Evolutionary conservation across 1,284 basidiomycete genomes (phyloP).

Genomic region (Fomes fomentarius): DNA sequence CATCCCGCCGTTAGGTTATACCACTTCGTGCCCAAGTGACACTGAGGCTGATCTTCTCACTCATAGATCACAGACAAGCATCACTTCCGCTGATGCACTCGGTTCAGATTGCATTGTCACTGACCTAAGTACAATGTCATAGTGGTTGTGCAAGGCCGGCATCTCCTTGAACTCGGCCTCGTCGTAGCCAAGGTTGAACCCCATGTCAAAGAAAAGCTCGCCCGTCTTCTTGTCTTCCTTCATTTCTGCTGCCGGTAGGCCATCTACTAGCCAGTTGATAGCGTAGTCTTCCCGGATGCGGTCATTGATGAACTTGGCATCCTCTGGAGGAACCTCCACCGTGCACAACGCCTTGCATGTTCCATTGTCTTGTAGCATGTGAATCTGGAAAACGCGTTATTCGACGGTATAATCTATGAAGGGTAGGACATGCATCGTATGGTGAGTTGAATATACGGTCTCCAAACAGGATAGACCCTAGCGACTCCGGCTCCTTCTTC

Average conservation of each 20-base stretch:
- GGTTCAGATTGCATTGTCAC: constrained; percentile 16
- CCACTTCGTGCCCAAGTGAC: too few relatives aligned
- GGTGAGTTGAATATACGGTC: constrained; percentile 94
- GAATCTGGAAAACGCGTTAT: constrained; percentile 51
- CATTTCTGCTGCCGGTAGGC: constrained; percentile 92
- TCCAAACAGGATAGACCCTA: constrained; percentile 94
- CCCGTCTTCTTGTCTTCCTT: constrained; percentile 78
- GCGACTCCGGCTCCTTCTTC: constrained; percentile 81
- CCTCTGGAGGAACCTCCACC: constrained; percentile 61
- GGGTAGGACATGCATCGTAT: constrained; percentile 67
- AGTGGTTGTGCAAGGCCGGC: constrained; percentile 91
- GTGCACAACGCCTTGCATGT: constrained; percentile 83
- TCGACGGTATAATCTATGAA: neutral
- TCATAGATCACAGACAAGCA: too few relatives aligned
- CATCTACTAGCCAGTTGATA: constrained; percentile 94
- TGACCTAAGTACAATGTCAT: constrained; percentile 80
- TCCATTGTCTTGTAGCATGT: constrained; percentile 73
- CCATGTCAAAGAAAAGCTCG: constrained; percentile 90
- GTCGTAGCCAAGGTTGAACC: constrained; percentile 79
- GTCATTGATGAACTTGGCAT: constrained; percentile 89
- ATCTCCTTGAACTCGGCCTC: constrained; percentile 52
- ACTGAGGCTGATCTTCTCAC: too few relatives aligned
- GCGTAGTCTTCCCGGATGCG: constrained; percentile 94
- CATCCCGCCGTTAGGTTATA: too few relatives aligned
- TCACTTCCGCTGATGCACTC: neutral